These are phyloP conservation scores for Neckera pumila DNA, from an alignment of 225 moss, liverwort and hornwort genomes.

Conservation along the genomic window DNA sequence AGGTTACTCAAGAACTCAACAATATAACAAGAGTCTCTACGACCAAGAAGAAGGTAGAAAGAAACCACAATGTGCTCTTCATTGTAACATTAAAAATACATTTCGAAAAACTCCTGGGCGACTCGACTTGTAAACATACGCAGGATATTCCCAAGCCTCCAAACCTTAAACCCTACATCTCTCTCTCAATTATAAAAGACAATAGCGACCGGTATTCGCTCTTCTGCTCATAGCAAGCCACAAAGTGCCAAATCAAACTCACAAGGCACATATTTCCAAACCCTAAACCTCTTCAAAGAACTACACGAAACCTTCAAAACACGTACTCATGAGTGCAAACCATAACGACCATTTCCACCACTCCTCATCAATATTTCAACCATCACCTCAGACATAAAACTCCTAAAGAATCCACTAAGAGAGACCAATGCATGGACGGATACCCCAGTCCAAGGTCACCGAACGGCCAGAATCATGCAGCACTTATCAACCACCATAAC, in stretches of 20 bases:
- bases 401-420: neutral
- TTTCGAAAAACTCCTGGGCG: neutral
- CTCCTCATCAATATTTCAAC: neutral
- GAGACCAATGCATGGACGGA: neutral
- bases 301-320: neutral
- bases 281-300: neutral
- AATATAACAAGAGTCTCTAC: neutral
- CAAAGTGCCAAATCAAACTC: neutral
- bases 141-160: neutral
- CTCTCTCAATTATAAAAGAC: neutral
- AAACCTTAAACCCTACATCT: constrained; percentile 5
- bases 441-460: neutral
- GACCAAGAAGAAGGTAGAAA: neutral
- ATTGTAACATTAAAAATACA: neutral
- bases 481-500: neutral
- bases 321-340: neutral
- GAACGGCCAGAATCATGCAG: neutral
- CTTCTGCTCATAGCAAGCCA: neutral
- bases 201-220: neutral
- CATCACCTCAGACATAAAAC: neutral
- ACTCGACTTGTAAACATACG: neutral
- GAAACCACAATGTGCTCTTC: neutral
- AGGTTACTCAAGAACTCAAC: neutral
- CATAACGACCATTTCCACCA: neutral
- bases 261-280: neutral